Percentiles rank a stretch among this genome's conserved stretches.
phyloP scores from a whole-genome alignment of 225 moss, liverwort and hornwort species.

The Sphagnum tenellum region DNA sequence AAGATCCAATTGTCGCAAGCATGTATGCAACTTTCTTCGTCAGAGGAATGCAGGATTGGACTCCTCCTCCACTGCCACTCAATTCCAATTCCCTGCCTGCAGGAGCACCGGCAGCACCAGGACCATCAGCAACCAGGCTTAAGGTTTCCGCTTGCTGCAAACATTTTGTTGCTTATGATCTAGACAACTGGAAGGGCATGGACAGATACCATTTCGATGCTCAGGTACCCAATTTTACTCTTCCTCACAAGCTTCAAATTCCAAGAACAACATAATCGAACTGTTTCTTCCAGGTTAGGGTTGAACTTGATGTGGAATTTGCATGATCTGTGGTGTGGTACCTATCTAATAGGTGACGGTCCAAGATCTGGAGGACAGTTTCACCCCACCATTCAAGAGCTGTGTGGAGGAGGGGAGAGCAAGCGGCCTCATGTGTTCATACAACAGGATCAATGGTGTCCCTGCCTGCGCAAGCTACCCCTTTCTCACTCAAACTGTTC shows the following conservation, averaged over 20 bases:
- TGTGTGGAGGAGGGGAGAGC: conserved; percentile 25
- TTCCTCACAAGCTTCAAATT: no score
- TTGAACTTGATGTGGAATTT: no score
- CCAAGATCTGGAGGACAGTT: conserved; percentile 24
- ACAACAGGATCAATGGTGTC: conserved; percentile 24
- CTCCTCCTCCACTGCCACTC: no score
- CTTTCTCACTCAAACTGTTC: conserved; percentile 16
- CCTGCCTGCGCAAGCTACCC: conserved; percentile 22
- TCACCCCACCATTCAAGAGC: conserved; percentile 28
- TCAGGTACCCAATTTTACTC: conserved; percentile 5
- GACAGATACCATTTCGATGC: conserved; percentile 26
- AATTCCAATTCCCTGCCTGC: no score
- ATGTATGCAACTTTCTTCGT: conserved; percentile 12
- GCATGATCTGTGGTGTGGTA: no score
- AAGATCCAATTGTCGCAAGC: conserved; percentile 17
- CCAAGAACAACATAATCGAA: no score
- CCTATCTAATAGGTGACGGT: conserved; percentile 13
- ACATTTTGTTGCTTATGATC: conserved; percentile 29
- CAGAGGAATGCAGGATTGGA: conserved; percentile 18
- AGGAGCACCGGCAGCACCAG: not conserved
- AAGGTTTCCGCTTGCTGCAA: conserved; percentile 33
- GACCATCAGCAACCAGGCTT: conserved; percentile 10
- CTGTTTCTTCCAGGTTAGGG: no score
- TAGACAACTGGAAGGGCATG: conserved; percentile 27
- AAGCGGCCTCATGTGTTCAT: conserved; percentile 34